A percentile compares a stretch with the other conserved stretches of the same genome.
phyloP scores from a whole-genome alignment of 2,329 filamentous ascomycete species.

The Xylariaceae sp. region DNA sequence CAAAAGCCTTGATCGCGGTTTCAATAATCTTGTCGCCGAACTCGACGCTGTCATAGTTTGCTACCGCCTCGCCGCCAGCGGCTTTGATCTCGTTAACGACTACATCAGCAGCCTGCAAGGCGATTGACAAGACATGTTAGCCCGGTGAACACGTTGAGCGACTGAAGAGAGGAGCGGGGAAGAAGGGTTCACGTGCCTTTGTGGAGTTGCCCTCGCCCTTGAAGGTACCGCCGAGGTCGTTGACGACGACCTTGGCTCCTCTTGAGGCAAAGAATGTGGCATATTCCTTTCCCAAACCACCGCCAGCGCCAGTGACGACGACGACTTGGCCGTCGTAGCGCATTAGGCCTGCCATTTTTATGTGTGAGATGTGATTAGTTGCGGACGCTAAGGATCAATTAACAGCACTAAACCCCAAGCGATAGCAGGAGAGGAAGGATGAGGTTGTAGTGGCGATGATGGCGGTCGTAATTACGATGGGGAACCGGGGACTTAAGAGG shows the following conservation, averaged over 20 bases:
- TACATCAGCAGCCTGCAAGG: constrained; percentile 66
- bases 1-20: constrained; percentile 72
- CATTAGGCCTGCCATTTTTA: constrained; percentile 37
- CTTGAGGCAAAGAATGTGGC: constrained; percentile 85
- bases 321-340: constrained; percentile 85
- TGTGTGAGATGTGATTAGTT: constrained; percentile 13
- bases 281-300: constrained; percentile 77
- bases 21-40: constrained; percentile 92
- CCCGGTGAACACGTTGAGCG: constrained; percentile 4
- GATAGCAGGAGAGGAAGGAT: not conserved
- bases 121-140: constrained; percentile 22
- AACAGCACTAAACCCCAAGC: constrained; percentile 3
- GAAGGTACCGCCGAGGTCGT: constrained; percentile 89
- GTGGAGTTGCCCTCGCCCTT: constrained; percentile 84
- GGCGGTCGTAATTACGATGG: not conserved
- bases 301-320: constrained; percentile 81
- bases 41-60: constrained; percentile 95
- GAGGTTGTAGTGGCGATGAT: not conserved
- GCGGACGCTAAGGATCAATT: not conserved
- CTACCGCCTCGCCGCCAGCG: constrained; percentile 89
- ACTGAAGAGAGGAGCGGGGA: not conserved
- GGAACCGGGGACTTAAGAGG: not conserved
- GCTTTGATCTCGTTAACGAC: constrained; percentile 79
- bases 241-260: constrained; percentile 92
- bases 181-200: constrained; percentile 55